Evolutionary conservation across 2,329 filamentous ascomycete species (phyloP).

Genomic region (Colletotrichum sp.): DNA sequence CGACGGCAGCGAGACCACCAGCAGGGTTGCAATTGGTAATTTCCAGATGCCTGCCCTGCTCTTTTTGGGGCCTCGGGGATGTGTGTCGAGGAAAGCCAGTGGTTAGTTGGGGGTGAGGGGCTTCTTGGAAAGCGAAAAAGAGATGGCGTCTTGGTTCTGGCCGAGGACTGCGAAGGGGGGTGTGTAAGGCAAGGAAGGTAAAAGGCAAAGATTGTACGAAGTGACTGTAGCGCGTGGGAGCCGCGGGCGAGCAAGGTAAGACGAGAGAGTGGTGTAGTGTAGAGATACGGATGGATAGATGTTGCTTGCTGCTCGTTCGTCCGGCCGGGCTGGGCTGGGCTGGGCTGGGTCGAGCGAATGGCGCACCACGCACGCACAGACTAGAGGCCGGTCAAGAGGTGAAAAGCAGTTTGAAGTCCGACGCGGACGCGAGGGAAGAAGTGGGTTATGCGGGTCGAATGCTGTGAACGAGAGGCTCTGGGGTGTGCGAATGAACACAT

Average conservation of each 20-base stretch:
- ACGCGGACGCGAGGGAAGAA: constrained; percentile 15
- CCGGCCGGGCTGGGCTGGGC: background rate
- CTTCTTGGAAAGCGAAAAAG: background rate
- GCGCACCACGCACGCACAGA: constrained; percentile 14
- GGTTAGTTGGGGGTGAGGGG: background rate
- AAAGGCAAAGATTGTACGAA: background rate
- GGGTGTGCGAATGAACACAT: background rate
- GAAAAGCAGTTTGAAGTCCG: constrained; percentile 13
- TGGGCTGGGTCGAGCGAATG: background rate
- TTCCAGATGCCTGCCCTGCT: constrained; percentile 21
- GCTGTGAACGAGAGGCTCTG: background rate
- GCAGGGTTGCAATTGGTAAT: constrained; percentile 24
- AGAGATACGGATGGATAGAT: background rate
- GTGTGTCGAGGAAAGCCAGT: constrained; percentile 5
- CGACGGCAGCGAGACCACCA: constrained; percentile 1
- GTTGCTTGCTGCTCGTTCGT: background rate
- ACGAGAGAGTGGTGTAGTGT: background rate
- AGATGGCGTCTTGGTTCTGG: background rate
- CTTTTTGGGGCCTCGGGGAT: constrained; percentile 1
- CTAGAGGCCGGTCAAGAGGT: background rate
- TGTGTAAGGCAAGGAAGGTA: background rate
- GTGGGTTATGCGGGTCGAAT: constrained; percentile 6
- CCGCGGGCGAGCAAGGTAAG: background rate
- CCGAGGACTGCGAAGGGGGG: background rate
- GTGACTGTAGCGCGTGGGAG: background rate